A percentile compares a stretch with the other conserved stretches of the same genome.
Conservation (phyloP, 208 protist species). For the Leishmania guyanensis region DNA sequence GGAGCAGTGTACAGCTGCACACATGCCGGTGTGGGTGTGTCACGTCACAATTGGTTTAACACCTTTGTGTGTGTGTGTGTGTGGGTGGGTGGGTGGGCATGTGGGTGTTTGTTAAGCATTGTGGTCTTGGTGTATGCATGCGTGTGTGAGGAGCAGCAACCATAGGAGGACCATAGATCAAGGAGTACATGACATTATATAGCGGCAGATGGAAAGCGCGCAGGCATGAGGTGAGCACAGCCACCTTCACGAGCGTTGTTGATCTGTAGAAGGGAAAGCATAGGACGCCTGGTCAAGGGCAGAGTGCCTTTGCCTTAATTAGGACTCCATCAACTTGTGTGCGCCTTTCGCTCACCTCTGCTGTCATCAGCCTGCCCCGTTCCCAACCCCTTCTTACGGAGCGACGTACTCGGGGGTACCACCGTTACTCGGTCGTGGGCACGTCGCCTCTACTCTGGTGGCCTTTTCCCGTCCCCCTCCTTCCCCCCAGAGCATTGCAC, state of each 20-base stretch:
- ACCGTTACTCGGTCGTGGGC: background rate
- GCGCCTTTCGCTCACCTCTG: background rate
- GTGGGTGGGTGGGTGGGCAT: background rate
- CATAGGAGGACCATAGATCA: too few species aligned
- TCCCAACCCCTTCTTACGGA: background rate
- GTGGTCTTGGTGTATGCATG: background rate
- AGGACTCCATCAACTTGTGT: background rate
- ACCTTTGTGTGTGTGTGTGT: slow-evolving; percentile 2
- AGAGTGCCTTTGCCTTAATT: background rate
- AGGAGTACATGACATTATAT: too few species aligned
- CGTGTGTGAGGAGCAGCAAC: too few species aligned
- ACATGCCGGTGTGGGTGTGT: too few species aligned
- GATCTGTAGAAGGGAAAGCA: background rate
- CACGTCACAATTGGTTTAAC: background rate
- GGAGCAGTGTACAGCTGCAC: too few species aligned
- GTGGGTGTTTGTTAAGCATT: background rate
- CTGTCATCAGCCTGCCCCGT: background rate
- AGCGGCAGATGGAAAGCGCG: background rate
- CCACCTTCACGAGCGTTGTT: background rate
- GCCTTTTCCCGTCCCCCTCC: background rate
- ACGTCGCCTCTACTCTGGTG: background rate
- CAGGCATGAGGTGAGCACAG: background rate
- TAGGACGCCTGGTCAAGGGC: background rate
- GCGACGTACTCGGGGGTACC: background rate
- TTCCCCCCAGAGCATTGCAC: background rate